These are phyloP conservation scores for Drechslerella dactyloides DNA, from an alignment of 2,329 filamentous ascomycete species.

Conservation along the genomic window DNA sequence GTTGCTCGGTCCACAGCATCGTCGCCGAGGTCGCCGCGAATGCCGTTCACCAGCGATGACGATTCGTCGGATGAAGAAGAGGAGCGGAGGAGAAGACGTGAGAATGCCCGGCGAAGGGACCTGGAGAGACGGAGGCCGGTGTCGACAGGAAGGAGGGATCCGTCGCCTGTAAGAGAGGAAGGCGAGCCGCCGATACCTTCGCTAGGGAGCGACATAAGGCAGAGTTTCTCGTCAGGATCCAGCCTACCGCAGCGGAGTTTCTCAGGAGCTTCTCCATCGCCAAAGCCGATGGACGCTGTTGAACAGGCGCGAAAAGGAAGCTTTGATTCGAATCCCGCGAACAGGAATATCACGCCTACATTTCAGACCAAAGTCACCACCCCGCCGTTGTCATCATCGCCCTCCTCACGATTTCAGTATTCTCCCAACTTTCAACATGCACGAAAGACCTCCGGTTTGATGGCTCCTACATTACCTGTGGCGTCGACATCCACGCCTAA, in stretches of 20 bases:
- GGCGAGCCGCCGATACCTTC: constrained; percentile 9
- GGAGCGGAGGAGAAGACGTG: constrained; percentile 29
- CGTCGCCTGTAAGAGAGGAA: constrained; percentile 46
- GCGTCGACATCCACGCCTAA: constrained; percentile 47
- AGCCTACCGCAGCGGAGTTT: constrained; percentile 41
- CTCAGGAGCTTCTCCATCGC: constrained; percentile 34
- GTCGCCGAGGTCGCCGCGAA: constrained; percentile 40
- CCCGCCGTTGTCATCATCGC: constrained; percentile 18
- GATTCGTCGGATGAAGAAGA: constrained; percentile 47
- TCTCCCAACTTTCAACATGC: constrained; percentile 5
- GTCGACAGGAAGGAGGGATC: constrained; percentile 37
- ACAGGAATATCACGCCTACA: constrained; percentile 19
- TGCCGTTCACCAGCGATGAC: constrained; percentile 48
- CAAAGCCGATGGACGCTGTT: constrained; percentile 48
- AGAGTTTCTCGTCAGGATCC: constrained; percentile 14
- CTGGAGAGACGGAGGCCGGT: constrained; percentile 40
- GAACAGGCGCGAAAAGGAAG: constrained; percentile 48
- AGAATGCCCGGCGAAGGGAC: constrained; percentile 39
- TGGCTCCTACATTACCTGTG: constrained; percentile 33
- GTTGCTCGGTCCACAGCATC: constrained; percentile 44
- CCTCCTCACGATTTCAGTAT: background rate
- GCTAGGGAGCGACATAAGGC: constrained; percentile 8
- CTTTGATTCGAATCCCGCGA: constrained; percentile 44
- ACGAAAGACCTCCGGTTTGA: constrained; percentile 26
- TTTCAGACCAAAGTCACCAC: constrained; percentile 24